A percentile compares a stretch with the other conserved stretches of the same genome.
Evolutionary conservation across 2,329 filamentous ascomycete genomes (phyloP).

Genomic region (Penicillium sp.): DNA sequence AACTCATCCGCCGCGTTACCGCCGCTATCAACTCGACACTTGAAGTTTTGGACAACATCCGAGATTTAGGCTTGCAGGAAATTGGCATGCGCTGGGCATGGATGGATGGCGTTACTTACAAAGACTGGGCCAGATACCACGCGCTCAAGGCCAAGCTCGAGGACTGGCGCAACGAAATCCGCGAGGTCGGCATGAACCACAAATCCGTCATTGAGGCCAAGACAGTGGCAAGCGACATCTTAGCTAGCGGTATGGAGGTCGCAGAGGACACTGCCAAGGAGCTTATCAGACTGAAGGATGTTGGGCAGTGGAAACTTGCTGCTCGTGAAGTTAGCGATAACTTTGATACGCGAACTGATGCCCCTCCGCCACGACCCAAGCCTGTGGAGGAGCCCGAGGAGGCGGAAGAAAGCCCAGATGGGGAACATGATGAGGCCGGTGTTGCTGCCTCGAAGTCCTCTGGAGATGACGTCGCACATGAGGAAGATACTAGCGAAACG

Average conservation of each 20-base stretch:
- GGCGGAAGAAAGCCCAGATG: neutral
- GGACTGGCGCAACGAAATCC: constrained; percentile 80
- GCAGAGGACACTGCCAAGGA: constrained; percentile 78
- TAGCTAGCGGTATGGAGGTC: constrained; percentile 75
- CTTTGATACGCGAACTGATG: constrained; percentile 64
- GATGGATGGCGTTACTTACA: constrained; percentile 93
- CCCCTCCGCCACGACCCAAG: constrained; percentile 34
- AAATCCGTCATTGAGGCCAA: constrained; percentile 67
- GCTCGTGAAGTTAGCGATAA: constrained; percentile 72
- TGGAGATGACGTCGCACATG: neutral
- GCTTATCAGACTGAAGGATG: constrained; percentile 75
- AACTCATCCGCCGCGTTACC: constrained; percentile 66
- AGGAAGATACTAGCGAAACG: neutral
- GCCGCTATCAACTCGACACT: constrained; percentile 77
- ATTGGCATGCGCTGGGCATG: constrained; percentile 93
- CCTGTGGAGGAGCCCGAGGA: constrained; percentile 18
- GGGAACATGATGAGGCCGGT: neutral
- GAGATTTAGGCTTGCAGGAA: constrained; percentile 81
- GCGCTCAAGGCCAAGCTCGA: constrained; percentile 77
- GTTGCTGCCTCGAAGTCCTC: neutral
- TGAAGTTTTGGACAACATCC: constrained; percentile 75
- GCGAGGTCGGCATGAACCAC: constrained; percentile 71
- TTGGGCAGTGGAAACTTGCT: constrained; percentile 78
- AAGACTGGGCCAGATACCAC: constrained; percentile 95
- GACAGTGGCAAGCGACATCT: constrained; percentile 64